These are phyloP conservation scores for Blastobotrys parvus DNA, from an alignment of 805 yeast genomes.

Conservation along the genomic window DNA sequence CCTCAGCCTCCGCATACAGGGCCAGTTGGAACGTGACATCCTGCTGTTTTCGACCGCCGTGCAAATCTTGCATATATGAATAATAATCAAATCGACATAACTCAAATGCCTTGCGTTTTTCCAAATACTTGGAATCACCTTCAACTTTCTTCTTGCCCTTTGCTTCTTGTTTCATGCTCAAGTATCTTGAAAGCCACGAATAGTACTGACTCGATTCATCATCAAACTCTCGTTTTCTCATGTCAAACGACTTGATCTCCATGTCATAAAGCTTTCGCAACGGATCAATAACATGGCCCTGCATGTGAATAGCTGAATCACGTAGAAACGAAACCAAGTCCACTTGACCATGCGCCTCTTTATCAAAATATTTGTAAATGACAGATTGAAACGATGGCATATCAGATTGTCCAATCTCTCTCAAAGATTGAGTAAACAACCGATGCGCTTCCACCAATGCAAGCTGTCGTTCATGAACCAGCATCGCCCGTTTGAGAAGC, in stretches of 20 bases:
- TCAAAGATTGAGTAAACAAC: conserved; percentile 26
- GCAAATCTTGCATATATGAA: conserved; percentile 32
- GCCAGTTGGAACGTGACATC: conserved; percentile 31
- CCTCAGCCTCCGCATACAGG: conserved; percentile 28
- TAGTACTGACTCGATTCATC: conserved; percentile 37
- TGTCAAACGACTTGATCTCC: conserved; percentile 34
- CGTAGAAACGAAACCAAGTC: conserved; percentile 12
- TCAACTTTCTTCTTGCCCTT: conserved; percentile 22
- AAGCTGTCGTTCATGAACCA: conserved; percentile 26
- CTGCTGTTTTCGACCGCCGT: conserved; percentile 36
- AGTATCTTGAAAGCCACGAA: conserved; percentile 36
- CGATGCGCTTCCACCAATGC: conserved; percentile 28
- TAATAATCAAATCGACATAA: conserved; percentile 36
- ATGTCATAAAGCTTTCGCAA: conserved; percentile 31
- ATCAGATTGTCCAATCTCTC: conserved; percentile 24
- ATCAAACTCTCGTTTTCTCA: conserved; percentile 35
- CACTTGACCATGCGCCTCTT: conserved; percentile 17
- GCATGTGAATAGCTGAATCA: conserved; percentile 23
- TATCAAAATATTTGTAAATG: conserved; percentile 25
- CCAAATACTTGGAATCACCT: conserved; percentile 33
- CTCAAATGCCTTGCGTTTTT: conserved; percentile 33
- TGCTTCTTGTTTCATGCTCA: conserved; percentile 30
- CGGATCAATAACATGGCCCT: conserved; percentile 30
- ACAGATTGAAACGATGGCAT: conserved; percentile 26
- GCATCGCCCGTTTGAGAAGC: conserved; percentile 30